Evolutionary conservation across 106 monocot genomes (phyloP).

Genomic region (Dactylorhiza incarnata): DNA sequence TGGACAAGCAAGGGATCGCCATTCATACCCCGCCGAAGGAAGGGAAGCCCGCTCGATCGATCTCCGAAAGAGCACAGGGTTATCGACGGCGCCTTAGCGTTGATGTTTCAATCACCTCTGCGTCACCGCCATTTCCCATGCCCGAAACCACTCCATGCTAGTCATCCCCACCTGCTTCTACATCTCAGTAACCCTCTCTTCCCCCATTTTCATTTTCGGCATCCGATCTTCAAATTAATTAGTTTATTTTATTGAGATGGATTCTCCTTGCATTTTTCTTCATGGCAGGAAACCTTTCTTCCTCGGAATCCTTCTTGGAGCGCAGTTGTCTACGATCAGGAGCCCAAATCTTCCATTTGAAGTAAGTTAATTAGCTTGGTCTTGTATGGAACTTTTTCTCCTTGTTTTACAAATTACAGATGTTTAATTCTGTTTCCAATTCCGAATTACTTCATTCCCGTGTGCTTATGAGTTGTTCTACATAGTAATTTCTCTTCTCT

Average conservation of each 20-base stretch:
- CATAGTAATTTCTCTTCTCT: neutral
- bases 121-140: slow-evolving; percentile 70
- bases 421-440: neutral
- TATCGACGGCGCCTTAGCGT: no score
- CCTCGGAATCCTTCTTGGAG: slow-evolving; percentile 4
- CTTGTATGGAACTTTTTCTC: neutral
- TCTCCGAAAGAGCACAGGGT: no score
- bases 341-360: slow-evolving; percentile 3
- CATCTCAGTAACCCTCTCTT: slow-evolving; percentile 44
- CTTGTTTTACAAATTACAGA: no score
- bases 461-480: neutral
- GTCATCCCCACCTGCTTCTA: slow-evolving; percentile 90
- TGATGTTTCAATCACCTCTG: slow-evolving; percentile 60
- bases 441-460: neutral
- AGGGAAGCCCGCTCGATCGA: no score
- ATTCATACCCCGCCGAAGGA: no score
- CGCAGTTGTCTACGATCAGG: neutral
- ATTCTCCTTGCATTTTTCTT: neutral
- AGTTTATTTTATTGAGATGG: neutral
- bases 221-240: neutral
- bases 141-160: slow-evolving; percentile 37
- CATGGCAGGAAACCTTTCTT: slow-evolving; percentile 9
- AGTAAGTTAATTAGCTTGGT: neutral
- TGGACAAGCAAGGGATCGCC: no score
- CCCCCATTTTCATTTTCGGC: neutral